A percentile compares a stretch with the other conserved stretches of the same genome.
Conservation (phyloP, 306 rosid species). For the Amphicarpaea edgeworthii region DNA sequence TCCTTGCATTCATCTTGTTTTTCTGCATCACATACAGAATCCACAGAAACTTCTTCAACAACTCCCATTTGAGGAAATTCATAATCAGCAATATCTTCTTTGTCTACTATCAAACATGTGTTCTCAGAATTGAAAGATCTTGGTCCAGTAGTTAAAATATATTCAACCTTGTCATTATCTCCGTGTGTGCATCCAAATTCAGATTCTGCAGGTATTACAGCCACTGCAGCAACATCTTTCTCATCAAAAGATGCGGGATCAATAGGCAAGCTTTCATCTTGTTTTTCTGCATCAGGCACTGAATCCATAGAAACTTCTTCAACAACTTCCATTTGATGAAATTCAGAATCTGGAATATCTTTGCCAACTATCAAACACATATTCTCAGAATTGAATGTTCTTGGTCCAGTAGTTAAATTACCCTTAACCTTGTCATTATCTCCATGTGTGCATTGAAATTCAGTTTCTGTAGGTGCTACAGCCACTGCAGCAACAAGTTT, state of each 20-base stretch:
- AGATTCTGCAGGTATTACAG: slow-evolving; percentile 27
- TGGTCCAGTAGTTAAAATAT: slow-evolving; percentile 1
- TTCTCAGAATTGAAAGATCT: slow-evolving; percentile 26
- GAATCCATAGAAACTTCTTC: slow-evolving; percentile 40
- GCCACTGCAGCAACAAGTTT: slow-evolving; percentile 15
- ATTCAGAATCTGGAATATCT: slow-evolving; percentile 35
- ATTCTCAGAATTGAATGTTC: slow-evolving; percentile 24
- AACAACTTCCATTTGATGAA: slow-evolving; percentile 38
- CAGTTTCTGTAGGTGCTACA: slow-evolving; percentile 35
- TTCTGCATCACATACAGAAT: slow-evolving; percentile 39
- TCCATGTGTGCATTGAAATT: slow-evolving; percentile 19
- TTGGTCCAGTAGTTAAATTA: slow-evolving; percentile 2
- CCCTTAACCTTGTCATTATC: slow-evolving; percentile 38
- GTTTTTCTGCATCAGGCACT: slow-evolving; percentile 35
- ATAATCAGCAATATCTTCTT: slow-evolving; percentile 37
- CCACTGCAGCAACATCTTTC: slow-evolving; percentile 13
- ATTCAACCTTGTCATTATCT: slow-evolving; percentile 36
- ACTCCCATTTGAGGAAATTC: slow-evolving; percentile 40
- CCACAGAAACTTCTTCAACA: slow-evolving; percentile 31
- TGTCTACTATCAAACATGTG: slow-evolving; percentile 1
- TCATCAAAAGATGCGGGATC: slow-evolving; percentile 29
- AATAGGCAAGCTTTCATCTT: slow-evolving; percentile 22
- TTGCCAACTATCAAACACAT: slow-evolving; percentile 14
- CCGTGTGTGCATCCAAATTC: slow-evolving; percentile 32
- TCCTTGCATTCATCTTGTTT: slow-evolving; percentile 17